Conservation (phyloP, 495 filamentous ascomycete genomes). For the Trypethelium eluteriae region DNA sequence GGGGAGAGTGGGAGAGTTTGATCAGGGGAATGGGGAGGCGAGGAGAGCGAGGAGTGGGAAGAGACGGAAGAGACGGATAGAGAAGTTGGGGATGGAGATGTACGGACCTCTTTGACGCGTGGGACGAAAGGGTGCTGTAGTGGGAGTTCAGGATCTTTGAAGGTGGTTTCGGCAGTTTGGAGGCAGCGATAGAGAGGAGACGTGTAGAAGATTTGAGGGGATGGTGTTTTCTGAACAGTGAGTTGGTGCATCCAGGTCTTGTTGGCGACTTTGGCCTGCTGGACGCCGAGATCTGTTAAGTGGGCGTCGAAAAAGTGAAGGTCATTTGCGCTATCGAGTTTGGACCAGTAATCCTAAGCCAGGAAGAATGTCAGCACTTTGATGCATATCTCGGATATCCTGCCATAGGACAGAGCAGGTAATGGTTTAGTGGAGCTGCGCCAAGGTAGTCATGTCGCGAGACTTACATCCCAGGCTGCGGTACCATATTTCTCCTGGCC, state of each 20-base stretch:
- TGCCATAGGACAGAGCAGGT: not conserved
- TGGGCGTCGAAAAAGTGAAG: slow-evolving; percentile 30
- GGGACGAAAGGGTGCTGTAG: slow-evolving; percentile 22
- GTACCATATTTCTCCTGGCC: slow-evolving; percentile 35
- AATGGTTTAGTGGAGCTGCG: too few relatives aligned
- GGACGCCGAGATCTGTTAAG: slow-evolving; percentile 26
- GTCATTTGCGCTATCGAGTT: slow-evolving; percentile 32
- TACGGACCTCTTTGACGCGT: slow-evolving; percentile 30
- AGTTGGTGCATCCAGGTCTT: slow-evolving; percentile 24
- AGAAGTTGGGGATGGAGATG: not conserved
- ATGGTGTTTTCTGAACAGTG: slow-evolving; percentile 23
- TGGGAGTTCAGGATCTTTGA: slow-evolving; percentile 20
- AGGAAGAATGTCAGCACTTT: not conserved
- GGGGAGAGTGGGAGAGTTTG: too few relatives aligned
- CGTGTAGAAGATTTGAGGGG: slow-evolving; percentile 29
- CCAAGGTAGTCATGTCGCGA: not conserved
- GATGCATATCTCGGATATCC: not conserved
- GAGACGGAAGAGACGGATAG: not conserved
- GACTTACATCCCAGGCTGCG: slow-evolving; percentile 33
- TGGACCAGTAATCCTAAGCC: slow-evolving; percentile 27
- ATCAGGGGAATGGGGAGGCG: too few relatives aligned
- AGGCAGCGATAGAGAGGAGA: slow-evolving; percentile 32
- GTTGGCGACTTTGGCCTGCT: slow-evolving; percentile 28
- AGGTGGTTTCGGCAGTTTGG: slow-evolving; percentile 31
- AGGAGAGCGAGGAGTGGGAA: not conserved